phyloP scores from a whole-genome alignment of 164 flowering plant genomes.

The Brasenia schreberi region DNA sequence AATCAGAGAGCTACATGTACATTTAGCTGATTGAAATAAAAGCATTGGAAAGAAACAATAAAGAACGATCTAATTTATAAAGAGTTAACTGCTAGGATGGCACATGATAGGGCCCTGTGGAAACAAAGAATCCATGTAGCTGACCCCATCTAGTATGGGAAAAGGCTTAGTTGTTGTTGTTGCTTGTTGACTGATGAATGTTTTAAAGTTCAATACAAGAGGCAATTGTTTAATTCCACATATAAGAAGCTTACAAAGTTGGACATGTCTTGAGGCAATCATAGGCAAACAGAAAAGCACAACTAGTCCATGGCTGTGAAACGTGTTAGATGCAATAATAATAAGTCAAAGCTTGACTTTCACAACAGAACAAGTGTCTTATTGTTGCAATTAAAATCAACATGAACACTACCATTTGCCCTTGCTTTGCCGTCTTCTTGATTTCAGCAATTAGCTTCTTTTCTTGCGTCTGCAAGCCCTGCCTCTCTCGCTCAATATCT shows the following conservation, averaged over 20 bases:
- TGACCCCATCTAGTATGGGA: too few species aligned
- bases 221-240: not conserved
- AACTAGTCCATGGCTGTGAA: not conserved
- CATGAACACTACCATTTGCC: slow-evolving; percentile 66
- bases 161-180: too few species aligned
- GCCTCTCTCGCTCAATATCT: slow-evolving; percentile 96
- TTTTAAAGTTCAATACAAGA: not conserved
- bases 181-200: too few species aligned
- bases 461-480: slow-evolving; percentile 81
- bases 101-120: too few species aligned
- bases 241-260: too few species aligned
- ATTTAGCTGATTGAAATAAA: too few species aligned
- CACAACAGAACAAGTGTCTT: not conserved
- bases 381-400: not conserved
- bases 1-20: too few species aligned
- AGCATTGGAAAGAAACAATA: too few species aligned
- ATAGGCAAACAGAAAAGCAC: too few species aligned
- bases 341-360: not conserved
- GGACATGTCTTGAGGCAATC: not conserved
- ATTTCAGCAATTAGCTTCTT: slow-evolving; percentile 89
- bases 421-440: slow-evolving; percentile 95
- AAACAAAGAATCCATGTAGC: too few species aligned
- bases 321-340: not conserved
- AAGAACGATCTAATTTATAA: too few species aligned
- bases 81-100: too few species aligned